Evolutionary conservation across 148 eudicot genomes (phyloP), one percentile per base, ranked within the genome.

Genomic region (Fagopyrum tataricum): DNA sequence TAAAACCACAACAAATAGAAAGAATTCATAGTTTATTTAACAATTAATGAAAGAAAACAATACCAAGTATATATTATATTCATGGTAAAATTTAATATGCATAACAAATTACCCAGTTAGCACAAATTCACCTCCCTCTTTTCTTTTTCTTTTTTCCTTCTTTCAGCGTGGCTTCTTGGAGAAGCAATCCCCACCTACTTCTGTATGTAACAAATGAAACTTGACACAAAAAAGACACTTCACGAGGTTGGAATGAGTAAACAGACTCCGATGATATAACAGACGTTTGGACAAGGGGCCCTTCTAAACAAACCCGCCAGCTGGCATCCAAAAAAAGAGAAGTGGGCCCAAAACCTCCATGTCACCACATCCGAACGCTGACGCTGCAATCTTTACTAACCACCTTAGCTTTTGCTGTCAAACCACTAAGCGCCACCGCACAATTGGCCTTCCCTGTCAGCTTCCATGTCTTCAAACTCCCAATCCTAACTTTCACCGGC

Each of bases 401-500:
- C 8, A 93, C 85, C 75, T 81, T 86, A 2, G 93, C 87, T 7
- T 69, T 75, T 37, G 74, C 73, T 59, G 83, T 80, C 46, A 90
- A 82, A 46, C 73, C 83, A 76, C 84, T 84, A 26, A 90, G 80
- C 17, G 79, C 73, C 44, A 92, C 77, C 21, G 82, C 85, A 53
- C 96, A 93, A 44, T 79, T 76, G 0, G 87, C 87, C 76, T 85
- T 89, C 62, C 87, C 85, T 56, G 81, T 84, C 17, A 88, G 72
- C 40, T 78, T 79, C 98, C 96, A 88, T 37, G 91, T 84, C 80
- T 81, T 93, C 9, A 88, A 72, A 71, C 83, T 67, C 7, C 98
- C 96, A 5, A 93, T 20, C 78, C 88, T 81, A 5, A 93, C 66
- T 79, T 83, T 90, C 15, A 93, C 82, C 18, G 96, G 98, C 15